These are phyloP conservation scores for Claviceps quebecensis DNA, from an alignment of 2,329 filamentous ascomycete species.

Conservation along the genomic window DNA sequence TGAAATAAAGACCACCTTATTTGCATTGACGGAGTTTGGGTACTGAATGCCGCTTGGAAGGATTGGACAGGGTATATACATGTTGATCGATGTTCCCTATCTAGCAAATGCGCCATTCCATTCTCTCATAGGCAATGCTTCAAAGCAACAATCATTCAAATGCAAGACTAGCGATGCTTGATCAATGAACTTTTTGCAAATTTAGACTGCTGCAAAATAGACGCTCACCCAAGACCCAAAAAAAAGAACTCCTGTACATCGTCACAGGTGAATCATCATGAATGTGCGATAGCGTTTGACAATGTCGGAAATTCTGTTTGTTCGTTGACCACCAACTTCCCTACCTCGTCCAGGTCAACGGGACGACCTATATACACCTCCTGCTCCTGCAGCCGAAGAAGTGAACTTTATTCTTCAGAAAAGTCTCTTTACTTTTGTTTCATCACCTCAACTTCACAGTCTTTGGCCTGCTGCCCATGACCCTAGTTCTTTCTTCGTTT, in stretches of 20 bases:
- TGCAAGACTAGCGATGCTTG: not conserved
- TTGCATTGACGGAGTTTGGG: slow-evolving; percentile 1
- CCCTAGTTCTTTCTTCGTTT: slow-evolving; percentile 32
- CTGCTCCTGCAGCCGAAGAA: not conserved
- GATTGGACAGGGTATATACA: not conserved
- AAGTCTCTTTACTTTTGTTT: not conserved
- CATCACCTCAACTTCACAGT: not conserved
- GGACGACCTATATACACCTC: not conserved
- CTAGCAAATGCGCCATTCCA: not conserved
- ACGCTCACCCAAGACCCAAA: not conserved
- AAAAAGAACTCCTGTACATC: not conserved
- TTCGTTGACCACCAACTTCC: not conserved
- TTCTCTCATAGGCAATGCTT: not conserved
- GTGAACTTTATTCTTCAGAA: not conserved
- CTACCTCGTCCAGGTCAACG: not conserved
- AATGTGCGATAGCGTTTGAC: not conserved
- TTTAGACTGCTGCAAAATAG: not conserved
- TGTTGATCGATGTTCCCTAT: not conserved
- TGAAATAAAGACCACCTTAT: slow-evolving; percentile 12
- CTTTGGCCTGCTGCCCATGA: not conserved
- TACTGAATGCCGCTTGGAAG: not conserved
- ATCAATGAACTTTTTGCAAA: not conserved
- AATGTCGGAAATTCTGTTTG: not conserved
- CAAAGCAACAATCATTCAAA: not conserved
- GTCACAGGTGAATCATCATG: no score